Conservation (phyloP, 805 yeast species). For the Candida maltosa region DNA sequence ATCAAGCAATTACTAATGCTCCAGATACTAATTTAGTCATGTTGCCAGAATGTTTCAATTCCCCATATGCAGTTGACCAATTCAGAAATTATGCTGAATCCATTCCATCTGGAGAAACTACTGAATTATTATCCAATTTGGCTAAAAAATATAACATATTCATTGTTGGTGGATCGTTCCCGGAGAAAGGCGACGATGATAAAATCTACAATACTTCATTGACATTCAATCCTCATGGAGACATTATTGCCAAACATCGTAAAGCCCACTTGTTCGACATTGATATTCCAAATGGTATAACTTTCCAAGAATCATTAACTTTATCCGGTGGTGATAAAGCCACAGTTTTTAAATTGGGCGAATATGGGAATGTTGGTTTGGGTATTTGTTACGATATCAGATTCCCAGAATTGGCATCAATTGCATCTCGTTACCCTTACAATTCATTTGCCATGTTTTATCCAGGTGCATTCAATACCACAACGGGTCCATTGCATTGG, state of each 20-base stretch:
- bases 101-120: conserved; percentile 74
- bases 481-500: conserved; percentile 85
- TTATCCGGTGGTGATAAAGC: conserved; percentile 79
- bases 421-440: conserved; percentile 57
- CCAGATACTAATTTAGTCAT: conserved; percentile 63
- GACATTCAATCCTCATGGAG: conserved; percentile 70
- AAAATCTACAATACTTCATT: conserved; percentile 70
- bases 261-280: conserved; percentile 91
- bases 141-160: conserved; percentile 65
- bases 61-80: conserved; percentile 86
- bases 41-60: conserved; percentile 94
- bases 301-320: conserved; percentile 77
- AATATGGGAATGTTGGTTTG: conserved; percentile 69
- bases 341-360: conserved; percentile 68
- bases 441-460: conserved; percentile 74
- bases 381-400: conserved; percentile 85
- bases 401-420: conserved; percentile 73
- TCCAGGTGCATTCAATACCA: conserved; percentile 83
- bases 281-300: conserved; percentile 86
- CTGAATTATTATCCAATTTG: conserved; percentile 55
- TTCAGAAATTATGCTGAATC: conserved; percentile 85
- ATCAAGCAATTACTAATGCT: conserved; percentile 49
- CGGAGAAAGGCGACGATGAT: conserved; percentile 61
- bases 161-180: conserved; percentile 89
- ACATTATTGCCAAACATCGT: conserved; percentile 78